A percentile compares a stretch with the other conserved stretches of the same genome.
These are phyloP conservation scores for Cladosporium sp. DNA, from an alignment of 2,329 filamentous ascomycete genomes.

Conservation along the genomic window DNA sequence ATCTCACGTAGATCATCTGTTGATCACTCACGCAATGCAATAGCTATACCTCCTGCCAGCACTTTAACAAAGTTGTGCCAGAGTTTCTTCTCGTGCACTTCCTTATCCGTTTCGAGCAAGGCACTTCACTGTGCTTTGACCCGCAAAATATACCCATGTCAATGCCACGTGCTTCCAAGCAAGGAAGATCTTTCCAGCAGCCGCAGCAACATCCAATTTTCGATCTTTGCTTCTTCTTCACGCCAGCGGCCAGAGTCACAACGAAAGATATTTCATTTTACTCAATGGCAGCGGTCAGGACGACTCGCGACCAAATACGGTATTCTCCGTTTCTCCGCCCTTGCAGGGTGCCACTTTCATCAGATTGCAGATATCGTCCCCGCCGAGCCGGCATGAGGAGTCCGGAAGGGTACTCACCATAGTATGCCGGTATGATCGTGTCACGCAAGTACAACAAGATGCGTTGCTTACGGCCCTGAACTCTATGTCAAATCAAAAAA, in stretches of 20 bases:
- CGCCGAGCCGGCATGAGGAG: neutral
- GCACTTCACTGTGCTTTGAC: neutral
- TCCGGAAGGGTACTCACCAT: neutral
- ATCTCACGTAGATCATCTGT: neutral
- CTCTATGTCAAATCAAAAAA: neutral
- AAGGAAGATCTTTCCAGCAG: neutral
- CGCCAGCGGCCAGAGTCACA: neutral
- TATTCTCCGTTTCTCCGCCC: slow-evolving; percentile 10
- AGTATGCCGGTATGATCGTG: neutral
- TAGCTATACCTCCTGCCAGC: neutral
- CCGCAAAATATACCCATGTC: slow-evolving; percentile 2
- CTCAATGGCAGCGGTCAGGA: neutral
- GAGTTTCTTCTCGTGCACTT: neutral
- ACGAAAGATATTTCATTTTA: neutral
- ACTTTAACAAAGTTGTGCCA: neutral
- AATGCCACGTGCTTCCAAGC: neutral
- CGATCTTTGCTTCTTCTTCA: neutral
- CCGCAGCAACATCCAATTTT: neutral
- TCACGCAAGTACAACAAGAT: neutral
- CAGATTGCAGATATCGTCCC: neutral
- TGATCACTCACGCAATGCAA: neutral
- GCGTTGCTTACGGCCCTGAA: neutral
- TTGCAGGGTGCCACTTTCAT: slow-evolving; percentile 1
- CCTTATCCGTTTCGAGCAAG: neutral
- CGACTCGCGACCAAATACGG: neutral